phyloP scores from a whole-genome alignment of 2,329 filamentous ascomycete genomes.

The Tolypocladium ovalisporum region DNA sequence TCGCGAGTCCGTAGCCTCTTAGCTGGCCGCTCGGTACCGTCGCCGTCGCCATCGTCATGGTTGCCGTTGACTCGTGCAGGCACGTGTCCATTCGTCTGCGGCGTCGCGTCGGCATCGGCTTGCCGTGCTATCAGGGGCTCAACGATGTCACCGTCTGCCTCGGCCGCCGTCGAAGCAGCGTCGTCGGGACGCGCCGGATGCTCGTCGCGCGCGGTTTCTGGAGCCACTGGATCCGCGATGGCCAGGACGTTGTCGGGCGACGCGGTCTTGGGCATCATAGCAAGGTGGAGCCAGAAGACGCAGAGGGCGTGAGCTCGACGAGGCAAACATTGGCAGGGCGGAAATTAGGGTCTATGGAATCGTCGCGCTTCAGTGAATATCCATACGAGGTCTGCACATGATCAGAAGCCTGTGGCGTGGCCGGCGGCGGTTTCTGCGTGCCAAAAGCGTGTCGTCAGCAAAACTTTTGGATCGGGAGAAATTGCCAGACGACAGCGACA shows the following conservation, averaged over 20 bases:
- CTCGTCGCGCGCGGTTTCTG: slow-evolving; percentile 14
- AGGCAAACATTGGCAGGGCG: slow-evolving; percentile 45
- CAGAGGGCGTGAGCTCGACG: slow-evolving; percentile 40
- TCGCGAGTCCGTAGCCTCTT: slow-evolving; percentile 56
- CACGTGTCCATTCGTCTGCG: slow-evolving; percentile 14
- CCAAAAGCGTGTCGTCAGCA: slow-evolving; percentile 36
- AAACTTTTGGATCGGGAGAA: slow-evolving; percentile 33
- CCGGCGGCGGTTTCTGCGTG: slow-evolving; percentile 31
- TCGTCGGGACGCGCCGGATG: slow-evolving; percentile 7
- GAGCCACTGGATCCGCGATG: slow-evolving; percentile 16
- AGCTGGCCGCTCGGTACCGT: slow-evolving; percentile 37
- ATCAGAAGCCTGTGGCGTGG: slow-evolving; percentile 36
- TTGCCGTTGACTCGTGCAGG: slow-evolving; percentile 46
- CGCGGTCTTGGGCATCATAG: slow-evolving; percentile 51
- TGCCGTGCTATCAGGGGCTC: slow-evolving; percentile 8
- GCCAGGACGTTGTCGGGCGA: slow-evolving; percentile 34
- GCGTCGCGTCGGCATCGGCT: slow-evolving; percentile 10
- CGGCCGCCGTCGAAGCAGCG: slow-evolving; percentile 9
- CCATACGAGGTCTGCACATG: slow-evolving; percentile 42
- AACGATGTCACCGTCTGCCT: slow-evolving; percentile 5
- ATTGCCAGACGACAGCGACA: slow-evolving; percentile 13
- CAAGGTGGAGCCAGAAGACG: slow-evolving; percentile 30
- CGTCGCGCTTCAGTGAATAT: slow-evolving; percentile 31
- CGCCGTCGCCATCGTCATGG: slow-evolving; percentile 25
- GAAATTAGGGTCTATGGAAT: slow-evolving; percentile 46